Base-by-base conservation (phyloP, 257 asterid species). In the Nyctanthes arbortristis region DNA sequence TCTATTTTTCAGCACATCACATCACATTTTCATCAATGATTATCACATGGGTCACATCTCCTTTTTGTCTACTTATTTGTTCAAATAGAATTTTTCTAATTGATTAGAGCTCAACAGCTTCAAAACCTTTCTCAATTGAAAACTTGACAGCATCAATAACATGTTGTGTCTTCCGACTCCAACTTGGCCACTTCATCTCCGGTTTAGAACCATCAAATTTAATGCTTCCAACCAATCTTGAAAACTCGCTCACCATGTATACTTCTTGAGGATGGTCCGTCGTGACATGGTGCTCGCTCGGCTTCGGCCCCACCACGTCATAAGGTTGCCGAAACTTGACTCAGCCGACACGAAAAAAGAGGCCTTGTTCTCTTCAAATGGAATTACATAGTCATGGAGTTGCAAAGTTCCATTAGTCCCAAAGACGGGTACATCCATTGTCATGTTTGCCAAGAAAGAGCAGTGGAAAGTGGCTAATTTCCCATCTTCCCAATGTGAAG, bases 211-310 rank as follows among this genome's bases (percentile, higher is more conserved):
- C 84, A 1, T 73, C 59, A 31, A 31, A 76, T 56, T 78, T 79
- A 16, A 91, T 72, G 24, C 75, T 36, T 3, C 58, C 63, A 1
- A 88, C 91, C 62, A 87, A 62, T 7, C 82, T 74, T 4, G 83
- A 72, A 18, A 91, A 89, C 81, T 85, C 97, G 24, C 16, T 75
- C 74, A 91, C 75, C 95, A 91, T 85, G 0, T 80, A 79, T 18
- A 85, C 97, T 68, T 91, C 97, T 63, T 91, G 94, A 33, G 97
- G 92, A 45, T 84, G 84, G 35, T 87, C 94, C 0, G 85, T 82
- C 0, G 32, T 34, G 4, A 82, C 86, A 1, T 30, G 59, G 52
- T 84, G 85, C 73, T 87, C 80, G 5, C 79, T 78, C 7, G 91
- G 90, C 24, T 28, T 29, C 0, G 90, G 94, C 25, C 85, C 80